Evolutionary conservation across 805 yeast species (phyloP).

Genomic region (Yarrowia osloensis): DNA sequence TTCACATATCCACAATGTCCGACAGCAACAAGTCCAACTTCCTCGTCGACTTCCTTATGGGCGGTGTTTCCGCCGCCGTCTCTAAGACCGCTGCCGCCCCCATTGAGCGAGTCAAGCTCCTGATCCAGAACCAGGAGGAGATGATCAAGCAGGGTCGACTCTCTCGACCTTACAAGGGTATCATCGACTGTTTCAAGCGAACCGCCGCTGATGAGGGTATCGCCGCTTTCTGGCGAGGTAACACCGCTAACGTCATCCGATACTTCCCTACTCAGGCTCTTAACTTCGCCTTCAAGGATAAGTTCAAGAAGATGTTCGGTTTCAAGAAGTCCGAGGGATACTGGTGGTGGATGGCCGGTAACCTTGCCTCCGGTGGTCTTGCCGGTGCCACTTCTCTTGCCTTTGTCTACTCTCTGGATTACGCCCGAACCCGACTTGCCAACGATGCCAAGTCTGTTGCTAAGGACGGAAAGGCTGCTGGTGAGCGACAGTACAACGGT

Average conservation of each 20-base stretch:
- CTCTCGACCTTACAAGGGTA: slow-evolving; percentile 83
- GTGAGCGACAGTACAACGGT: slow-evolving; percentile 97
- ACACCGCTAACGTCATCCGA: slow-evolving; percentile 98
- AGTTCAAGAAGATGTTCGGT: slow-evolving; percentile 92
- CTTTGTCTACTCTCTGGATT: slow-evolving; percentile 95
- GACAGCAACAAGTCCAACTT: slow-evolving; percentile 35
- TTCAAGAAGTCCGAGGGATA: slow-evolving; percentile 93
- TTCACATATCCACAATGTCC: slow-evolving; percentile 25
- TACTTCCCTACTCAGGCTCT: slow-evolving; percentile 99
- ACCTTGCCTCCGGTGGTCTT: slow-evolving; percentile 98
- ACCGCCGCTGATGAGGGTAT: slow-evolving; percentile 93
- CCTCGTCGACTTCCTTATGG: slow-evolving; percentile 55
- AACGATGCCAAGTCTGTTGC: slow-evolving; percentile 90
- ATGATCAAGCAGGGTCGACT: slow-evolving; percentile 98
- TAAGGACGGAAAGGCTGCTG: slow-evolving; percentile 76
- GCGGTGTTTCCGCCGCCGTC: slow-evolving; percentile 99
- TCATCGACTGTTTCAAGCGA: slow-evolving; percentile 89
- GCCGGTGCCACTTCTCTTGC: slow-evolving; percentile 96
- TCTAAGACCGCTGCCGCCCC: slow-evolving; percentile 98
- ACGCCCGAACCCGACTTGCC: slow-evolving; percentile 98
- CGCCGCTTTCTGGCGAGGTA: slow-evolving; percentile 97
- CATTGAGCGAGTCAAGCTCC: slow-evolving; percentile 93
- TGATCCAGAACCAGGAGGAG: slow-evolving; percentile 97
- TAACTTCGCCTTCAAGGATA: slow-evolving; percentile 98
- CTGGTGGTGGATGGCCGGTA: slow-evolving; percentile 94